Base-by-base conservation (phyloP, 768 basidiomycete species). In the Psilocybe cyanescens region DNA sequence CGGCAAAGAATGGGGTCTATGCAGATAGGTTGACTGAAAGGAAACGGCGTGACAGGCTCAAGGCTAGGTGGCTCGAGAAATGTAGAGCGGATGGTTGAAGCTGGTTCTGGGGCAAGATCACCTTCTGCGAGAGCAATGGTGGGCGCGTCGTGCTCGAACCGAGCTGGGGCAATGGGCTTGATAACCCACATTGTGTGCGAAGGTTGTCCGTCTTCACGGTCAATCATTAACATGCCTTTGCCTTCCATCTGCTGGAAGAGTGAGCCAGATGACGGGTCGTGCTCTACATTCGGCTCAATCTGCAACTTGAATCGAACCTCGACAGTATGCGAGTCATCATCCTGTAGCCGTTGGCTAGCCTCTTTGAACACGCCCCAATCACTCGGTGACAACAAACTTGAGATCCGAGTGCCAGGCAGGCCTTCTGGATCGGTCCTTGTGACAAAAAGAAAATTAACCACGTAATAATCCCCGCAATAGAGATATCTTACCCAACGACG, bases 171-270 rank as follows among this genome's bases (percentile, higher is more conserved):
- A 60, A 90, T 83, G 33, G 94, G 93, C 72, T 90, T 94, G 74
- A 95, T 86, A 48, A 97, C 95, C 95, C 95, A 98, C 95, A 98
- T 97, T 12, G 96, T 97, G 74, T 98, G 97, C 14, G 95, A 92
- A 12, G 94, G 88, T 61, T 86, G 84, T 16, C 91, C 91, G 57
- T 89, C 90, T 71, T 95, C 87, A 33, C 95, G 88, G 78, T 98
- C 96, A 61, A 93, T 85, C 89, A 99, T 96, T 68, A 99, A 86
- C 97, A 99, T 98, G 16, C 97, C 97, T 72, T 97, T 97, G 31
- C 93, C 97, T 70, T 98, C 96, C 90, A 99, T 95, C 66, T 86
- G 87, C 73, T 94, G 91, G 74, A 86, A 92, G 30, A 90, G 80
- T 6, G 76, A 75, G 8, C 81, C 81, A 16, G 77, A 70, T 24